Conservation (phyloP, 768 basidiomycete species). For the Pisolithus orientalis region DNA sequence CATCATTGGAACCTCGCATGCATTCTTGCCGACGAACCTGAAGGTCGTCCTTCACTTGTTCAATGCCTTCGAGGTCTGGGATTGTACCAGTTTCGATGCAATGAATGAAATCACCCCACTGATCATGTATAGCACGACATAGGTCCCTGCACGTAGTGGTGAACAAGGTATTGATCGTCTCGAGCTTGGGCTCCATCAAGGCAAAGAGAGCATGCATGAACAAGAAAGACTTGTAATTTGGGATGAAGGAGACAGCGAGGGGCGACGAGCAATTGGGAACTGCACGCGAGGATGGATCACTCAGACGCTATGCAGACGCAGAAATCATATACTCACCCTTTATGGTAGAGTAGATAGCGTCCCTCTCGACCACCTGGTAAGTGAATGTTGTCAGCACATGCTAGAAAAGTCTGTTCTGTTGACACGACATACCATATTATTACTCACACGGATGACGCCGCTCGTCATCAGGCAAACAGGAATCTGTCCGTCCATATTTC, state of each 20-base stretch:
- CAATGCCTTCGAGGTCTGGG: conserved; percentile 9
- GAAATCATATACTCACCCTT: conserved; percentile 3
- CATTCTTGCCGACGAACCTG: background rate
- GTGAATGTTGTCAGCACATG: background rate
- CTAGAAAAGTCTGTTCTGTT: background rate
- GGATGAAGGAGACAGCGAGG: conserved; percentile 12
- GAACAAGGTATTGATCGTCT: conserved; percentile 17
- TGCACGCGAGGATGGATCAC: background rate
- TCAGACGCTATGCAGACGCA: too few relatives aligned
- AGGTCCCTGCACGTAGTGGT: conserved; percentile 16
- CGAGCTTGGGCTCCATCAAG: conserved; percentile 14
- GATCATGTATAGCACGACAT: conserved; percentile 10
- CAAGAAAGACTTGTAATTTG: conserved; percentile 17
- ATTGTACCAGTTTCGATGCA: conserved; percentile 12
- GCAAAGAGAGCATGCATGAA: conserved; percentile 19
- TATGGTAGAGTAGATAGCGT: conserved; percentile 1
- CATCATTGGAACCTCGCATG: background rate
- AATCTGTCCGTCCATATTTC: conserved; percentile 7
- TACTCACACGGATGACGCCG: conserved; percentile 14
- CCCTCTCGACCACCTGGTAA: conserved; percentile 10
- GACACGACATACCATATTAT: conserved; percentile 10
- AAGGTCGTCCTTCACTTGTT: conserved; percentile 10
- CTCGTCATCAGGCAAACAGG: conserved; percentile 17
- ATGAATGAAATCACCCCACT: conserved; percentile 15
- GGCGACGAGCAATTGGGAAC: conserved; percentile 12